Base-by-base conservation (phyloP, 345 rosid species). In the Melaleuca alternifolia region DNA sequence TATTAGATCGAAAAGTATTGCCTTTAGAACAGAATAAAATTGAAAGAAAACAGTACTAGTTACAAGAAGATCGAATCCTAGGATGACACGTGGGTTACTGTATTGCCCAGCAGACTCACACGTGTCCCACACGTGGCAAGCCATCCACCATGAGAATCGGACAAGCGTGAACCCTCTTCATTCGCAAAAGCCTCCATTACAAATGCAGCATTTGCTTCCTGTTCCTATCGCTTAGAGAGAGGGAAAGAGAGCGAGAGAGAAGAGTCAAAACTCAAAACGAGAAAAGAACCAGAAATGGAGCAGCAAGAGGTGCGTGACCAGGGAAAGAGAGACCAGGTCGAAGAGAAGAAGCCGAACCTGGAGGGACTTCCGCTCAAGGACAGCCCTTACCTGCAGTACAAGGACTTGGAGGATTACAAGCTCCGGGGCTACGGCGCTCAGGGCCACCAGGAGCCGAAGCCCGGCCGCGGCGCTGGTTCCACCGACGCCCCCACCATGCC, bases 401-500 rank as follows among this genome's bases (percentile, higher is more conserved):
- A 83, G 14, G 91, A 90, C 84, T 20, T 92, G 87, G 95, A 93
- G 86, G 94, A 92, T 50, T 91, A 93, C 90, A 91, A 93, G 88
- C 91, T 54, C 26, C 79, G 54, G 87, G 96, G 88, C 3, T 96
- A 94, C 85, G 95, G 95, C 86, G 89, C 94, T 7, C 77, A 94
- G 88, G 96, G 97, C 46, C 97, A 93, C 85, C 89, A 57, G 26
- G 88, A 91, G n/a, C 94, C 95, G 10, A 89, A 88, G 82, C 81
- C 92, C 33, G 94, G 95, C 87, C 93, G 88, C 0, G 96, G 95
- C 5, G 94, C 93, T 54, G 94, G 94, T n/a, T 52, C 93, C 88
- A 94, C 96, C 85, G 98, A 94, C 56, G 95, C 96, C 46, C 95
- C 98, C 44, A 93, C 96, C 87, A 94, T 89, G 85, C 87, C 97